Base-by-base conservation (phyloP, 352 stramenopile species). In the Proteromonas lacertae region DNA sequence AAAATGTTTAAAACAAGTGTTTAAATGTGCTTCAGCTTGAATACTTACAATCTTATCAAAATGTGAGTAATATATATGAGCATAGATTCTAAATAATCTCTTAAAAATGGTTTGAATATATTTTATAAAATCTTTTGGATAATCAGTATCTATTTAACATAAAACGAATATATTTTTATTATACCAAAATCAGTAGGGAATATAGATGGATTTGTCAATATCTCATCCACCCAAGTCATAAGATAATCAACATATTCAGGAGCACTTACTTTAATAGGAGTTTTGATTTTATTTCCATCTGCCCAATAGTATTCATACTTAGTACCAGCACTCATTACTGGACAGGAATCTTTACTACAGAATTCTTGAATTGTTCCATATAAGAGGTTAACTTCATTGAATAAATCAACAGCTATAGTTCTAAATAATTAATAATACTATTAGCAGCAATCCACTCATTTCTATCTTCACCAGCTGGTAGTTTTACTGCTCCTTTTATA, bases 1-100 rank as follows among this genome's bases (percentile, higher is more conserved):
- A 43, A 90, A 90, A 51, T 87, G 71, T 55, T 90, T 90, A 53
- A 90, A 88, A 42, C 64, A 88, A 40, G 74, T 86, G 53, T 90
- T 90, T 24, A 90, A 52, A 42, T 90, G 71, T 25, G 71, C 66
- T 42, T 79, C 72, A n/a, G 69, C 73, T 13, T 64, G 65, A 8
- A 81, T 57, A 32, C 56, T 55, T 33, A 80, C 64, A 39, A 88
- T 68, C 47, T 78, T 72, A 44, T 76, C 58, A 32, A 82, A 83
- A 51, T 87, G 71, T 44, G 64, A 74, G 50, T 77, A 74, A 57
- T 90, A 90, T n/a, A 89, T 62, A 53, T 82, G 69, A 12, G 71
- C 71, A 46, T 81, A 89, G 8, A 90, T 66, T 17, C 74, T 62
- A 46, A 90, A 89, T 23, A 90, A 53, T n/a, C 71, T 62, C 28